A percentile compares a stretch with the other conserved stretches of the same genome.
Conservation (phyloP, 2,329 filamentous ascomycete genomes). For the Botrytis hyacinthi region DNA sequence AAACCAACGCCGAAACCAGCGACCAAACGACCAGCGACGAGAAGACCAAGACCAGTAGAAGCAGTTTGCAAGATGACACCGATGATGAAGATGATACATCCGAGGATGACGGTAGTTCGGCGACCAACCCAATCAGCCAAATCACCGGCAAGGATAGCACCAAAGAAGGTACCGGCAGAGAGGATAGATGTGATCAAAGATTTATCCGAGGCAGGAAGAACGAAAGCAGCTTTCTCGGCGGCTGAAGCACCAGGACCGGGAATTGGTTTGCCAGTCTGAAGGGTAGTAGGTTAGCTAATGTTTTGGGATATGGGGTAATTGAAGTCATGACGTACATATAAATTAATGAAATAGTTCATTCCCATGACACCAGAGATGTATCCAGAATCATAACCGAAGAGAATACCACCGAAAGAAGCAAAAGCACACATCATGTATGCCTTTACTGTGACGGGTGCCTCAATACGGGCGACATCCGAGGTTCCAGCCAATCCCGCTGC, state of each 20-base stretch:
- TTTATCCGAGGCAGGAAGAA: slow-evolving; percentile 47
- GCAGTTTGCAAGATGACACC: slow-evolving; percentile 62
- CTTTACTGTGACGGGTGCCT: slow-evolving; percentile 67
- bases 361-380: slow-evolving; percentile 62
- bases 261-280: slow-evolving; percentile 26
- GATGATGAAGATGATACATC: slow-evolving; percentile 67
- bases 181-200: slow-evolving; percentile 68
- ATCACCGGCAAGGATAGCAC: slow-evolving; percentile 74
- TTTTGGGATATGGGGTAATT: slow-evolving; percentile 14
- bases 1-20: slow-evolving; percentile 79
- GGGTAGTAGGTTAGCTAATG: neutral
- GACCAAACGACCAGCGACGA: slow-evolving; percentile 65
- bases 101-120: slow-evolving; percentile 63
- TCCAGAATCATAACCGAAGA: slow-evolving; percentile 69
- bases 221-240: slow-evolving; percentile 28
- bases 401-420: slow-evolving; percentile 62
- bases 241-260: slow-evolving; percentile 25
- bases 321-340: slow-evolving; percentile 28
- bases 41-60: slow-evolving; percentile 46
- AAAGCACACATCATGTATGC: slow-evolving; percentile 69
- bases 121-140: slow-evolving; percentile 72
- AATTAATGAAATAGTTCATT: slow-evolving; percentile 46
- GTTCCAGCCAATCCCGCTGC: slow-evolving; percentile 23
- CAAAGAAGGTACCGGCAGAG: slow-evolving; percentile 76
- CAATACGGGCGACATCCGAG: slow-evolving; percentile 66